These are phyloP conservation scores for Agarophyton chilense DNA, from an alignment of 23 red algal genomes.

Conservation along the genomic window DNA sequence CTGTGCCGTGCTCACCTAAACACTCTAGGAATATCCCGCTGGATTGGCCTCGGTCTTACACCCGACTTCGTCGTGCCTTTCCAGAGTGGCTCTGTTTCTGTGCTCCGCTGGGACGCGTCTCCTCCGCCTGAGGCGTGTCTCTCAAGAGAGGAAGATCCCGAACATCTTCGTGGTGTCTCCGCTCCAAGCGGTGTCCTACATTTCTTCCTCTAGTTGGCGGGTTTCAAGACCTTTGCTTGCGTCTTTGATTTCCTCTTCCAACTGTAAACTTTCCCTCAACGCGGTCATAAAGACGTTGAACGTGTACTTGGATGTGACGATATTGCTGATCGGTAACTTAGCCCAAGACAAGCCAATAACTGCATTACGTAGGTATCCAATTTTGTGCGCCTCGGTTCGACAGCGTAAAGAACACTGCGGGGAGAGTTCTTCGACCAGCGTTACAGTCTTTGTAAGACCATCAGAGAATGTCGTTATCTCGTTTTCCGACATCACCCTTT, in stretches of 20 bases:
- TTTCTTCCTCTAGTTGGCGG: not conserved
- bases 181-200: too few species aligned
- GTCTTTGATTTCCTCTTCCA: constrained; percentile 16
- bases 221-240: too few species aligned
- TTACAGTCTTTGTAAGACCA: constrained; percentile 38
- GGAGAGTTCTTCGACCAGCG: not conserved
- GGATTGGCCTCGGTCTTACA: too few species aligned
- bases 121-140: too few species aligned
- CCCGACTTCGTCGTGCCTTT: too few species aligned
- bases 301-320: constrained; percentile 13
- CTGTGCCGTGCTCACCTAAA: too few species aligned
- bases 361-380: constrained; percentile 29
- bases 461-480: constrained; percentile 25
- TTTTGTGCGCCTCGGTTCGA: constrained; percentile 9
- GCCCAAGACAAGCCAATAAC: constrained; percentile 36
- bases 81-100: too few species aligned
- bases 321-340: constrained; percentile 21
- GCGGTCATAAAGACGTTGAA: constrained; percentile 44
- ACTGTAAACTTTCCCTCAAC: constrained; percentile 15
- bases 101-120: too few species aligned
- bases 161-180: too few species aligned
- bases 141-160: too few species aligned
- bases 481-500: constrained; percentile 46
- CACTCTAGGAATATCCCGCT: too few species aligned
- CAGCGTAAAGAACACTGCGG: constrained; percentile 26